Base-by-base conservation (phyloP, 495 filamentous ascomycete species). In the Lasiosphaeria ovina region DNA sequence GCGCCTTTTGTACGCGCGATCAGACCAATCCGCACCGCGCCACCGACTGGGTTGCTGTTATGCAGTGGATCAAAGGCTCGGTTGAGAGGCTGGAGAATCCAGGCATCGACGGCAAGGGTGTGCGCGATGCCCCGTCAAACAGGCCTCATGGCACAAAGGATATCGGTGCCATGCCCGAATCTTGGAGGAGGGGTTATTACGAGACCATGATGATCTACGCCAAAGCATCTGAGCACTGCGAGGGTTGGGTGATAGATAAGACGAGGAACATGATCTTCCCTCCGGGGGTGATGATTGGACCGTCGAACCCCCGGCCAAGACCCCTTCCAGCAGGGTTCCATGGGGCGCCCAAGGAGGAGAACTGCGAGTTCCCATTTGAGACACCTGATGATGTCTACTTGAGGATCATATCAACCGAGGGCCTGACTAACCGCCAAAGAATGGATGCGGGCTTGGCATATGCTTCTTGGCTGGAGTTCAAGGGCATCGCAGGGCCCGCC, bases 171-270 rank as follows among this genome's bases (percentile, higher is more conserved):
- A 97, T 92, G 72, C 83, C 84, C 44, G 88, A 93, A 71, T 76
- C 86, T 35, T 97, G 92, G 92, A 76, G 89, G 65, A 78, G 89
- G 54, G 89, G 91, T 0, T 97, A 97, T 67, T 92, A 85, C 71
- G 83, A 93, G 63, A 81, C 85, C 17, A 71, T 96, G 32, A 89
- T 96, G 85, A 81, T 87, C 9, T 81, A 81, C 60, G 92, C 87
- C 0, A 85, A 84, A 61, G 84, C 87, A 3, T 87, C 91, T 3
- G 92, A 96, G 76, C 85, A 89, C 61, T 74, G 93, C 24, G 91
- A 95, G 52, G 89, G 87, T 10, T 89, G 86, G 79, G 79, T 93
- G 44, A 72, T 76, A 35, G 90, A 95, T 70, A 85, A 75, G 47
- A 87, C 82, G 42, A 79, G 86, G 61, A 77, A 80, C 32, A 73